These are phyloP conservation scores for Aspergillus coremiiformis DNA, from an alignment of 495 filamentous ascomycete genomes.

Conservation along the genomic window DNA sequence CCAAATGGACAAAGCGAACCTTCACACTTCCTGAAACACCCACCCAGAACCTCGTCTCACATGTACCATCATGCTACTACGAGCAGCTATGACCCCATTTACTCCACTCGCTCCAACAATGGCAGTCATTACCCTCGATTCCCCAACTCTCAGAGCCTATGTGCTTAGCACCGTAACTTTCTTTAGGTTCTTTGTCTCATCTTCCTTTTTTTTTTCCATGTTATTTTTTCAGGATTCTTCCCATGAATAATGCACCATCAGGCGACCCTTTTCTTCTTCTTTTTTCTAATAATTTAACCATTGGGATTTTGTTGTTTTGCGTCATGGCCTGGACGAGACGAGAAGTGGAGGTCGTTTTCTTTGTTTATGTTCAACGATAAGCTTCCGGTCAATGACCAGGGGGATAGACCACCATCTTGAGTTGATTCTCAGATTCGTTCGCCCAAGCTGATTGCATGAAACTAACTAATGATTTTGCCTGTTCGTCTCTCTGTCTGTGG, in stretches of 20 bases:
- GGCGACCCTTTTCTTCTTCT: not conserved
- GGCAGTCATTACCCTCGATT: constrained; percentile 24
- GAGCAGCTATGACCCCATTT: constrained; percentile 31
- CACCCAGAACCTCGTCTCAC: constrained; percentile 9
- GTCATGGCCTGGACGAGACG: constrained; percentile 1
- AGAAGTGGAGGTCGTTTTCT: not conserved
- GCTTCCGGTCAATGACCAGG: not conserved
- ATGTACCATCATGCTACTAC: constrained; percentile 18
- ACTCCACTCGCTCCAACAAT: constrained; percentile 18
- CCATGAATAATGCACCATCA: not conserved
- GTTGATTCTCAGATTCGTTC: not conserved
- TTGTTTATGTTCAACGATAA: not conserved
- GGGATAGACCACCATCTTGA: not conserved
- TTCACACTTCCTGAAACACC: constrained; percentile 19
- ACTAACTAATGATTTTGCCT: not conserved
- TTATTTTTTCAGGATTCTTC: constrained; percentile 6
- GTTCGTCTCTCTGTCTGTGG: not conserved
- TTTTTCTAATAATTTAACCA: not conserved
- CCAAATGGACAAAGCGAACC: constrained; percentile 18
- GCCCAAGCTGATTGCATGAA: not conserved
- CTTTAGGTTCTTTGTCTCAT: not conserved
- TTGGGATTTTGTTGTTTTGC: not conserved
- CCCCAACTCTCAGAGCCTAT: constrained; percentile 29
- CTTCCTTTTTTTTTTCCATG: constrained; percentile 5
- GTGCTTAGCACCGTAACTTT: constrained; percentile 18